phyloP scores from a whole-genome alignment of 2,329 filamentous ascomycete genomes.

The Eutypa lata region DNA sequence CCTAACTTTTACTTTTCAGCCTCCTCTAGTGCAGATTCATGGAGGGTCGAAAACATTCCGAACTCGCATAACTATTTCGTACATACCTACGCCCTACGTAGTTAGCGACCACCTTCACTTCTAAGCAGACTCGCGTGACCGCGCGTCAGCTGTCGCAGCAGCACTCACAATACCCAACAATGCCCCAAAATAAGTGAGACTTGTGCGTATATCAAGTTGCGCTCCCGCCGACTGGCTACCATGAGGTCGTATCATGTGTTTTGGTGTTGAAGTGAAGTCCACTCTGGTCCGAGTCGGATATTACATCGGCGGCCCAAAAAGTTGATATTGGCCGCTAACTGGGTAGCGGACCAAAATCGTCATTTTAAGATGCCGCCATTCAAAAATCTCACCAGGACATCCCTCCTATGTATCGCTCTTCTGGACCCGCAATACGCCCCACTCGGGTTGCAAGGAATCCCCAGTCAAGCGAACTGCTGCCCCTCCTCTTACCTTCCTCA shows the following conservation, averaged over 20 bases:
- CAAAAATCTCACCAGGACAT: background rate
- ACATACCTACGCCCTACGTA: no score
- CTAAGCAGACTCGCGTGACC: background rate
- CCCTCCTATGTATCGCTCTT: background rate
- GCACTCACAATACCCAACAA: background rate
- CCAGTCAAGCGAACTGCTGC: background rate
- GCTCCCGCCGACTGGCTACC: background rate
- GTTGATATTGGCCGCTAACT: background rate
- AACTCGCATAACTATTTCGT: no score
- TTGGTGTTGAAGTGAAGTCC: background rate
- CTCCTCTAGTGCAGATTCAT: no score
- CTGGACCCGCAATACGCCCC: background rate
- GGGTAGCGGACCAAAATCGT: background rate
- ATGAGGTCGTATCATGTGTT: background rate
- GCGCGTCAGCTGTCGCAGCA: background rate
- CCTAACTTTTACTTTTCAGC: no score
- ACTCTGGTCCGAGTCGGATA: background rate
- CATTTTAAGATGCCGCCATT: background rate
- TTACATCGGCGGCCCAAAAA: background rate
- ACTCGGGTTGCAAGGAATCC: background rate
- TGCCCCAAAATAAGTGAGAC: background rate
- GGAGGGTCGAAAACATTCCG: no score
- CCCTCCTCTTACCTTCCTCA: background rate
- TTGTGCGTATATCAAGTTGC: background rate
- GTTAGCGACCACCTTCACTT: background rate